Conservation (phyloP, 495 filamentous ascomycete species). For the Tuber melanosporum region DNA sequence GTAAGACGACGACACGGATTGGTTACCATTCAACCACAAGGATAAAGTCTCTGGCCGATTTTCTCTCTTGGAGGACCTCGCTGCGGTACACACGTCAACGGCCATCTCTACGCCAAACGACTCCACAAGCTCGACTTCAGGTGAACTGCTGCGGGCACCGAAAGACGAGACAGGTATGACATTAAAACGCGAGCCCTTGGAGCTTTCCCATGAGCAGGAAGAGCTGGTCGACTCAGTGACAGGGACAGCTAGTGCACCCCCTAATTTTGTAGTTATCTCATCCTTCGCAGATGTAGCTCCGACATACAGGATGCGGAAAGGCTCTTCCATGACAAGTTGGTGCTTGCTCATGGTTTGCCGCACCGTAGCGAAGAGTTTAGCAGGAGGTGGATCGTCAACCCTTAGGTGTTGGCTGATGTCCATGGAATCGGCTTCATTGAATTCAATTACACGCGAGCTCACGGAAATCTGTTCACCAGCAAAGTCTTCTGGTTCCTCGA, state of each 20-base stretch:
- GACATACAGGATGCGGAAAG: conserved; percentile 64
- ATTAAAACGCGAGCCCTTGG: conserved; percentile 56
- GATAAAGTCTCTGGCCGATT: conserved; percentile 48
- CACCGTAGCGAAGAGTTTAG: conserved; percentile 52
- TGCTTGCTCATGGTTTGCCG: conserved; percentile 66
- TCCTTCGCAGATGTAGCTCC: conserved; percentile 58
- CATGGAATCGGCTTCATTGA: conserved; percentile 51
- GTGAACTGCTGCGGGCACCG: conserved; percentile 54
- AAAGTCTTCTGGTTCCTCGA: conserved; percentile 54
- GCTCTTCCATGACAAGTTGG: conserved; percentile 57
- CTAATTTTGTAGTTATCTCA: conserved; percentile 69
- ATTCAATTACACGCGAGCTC: conserved; percentile 58
- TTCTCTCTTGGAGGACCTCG: conserved; percentile 46
- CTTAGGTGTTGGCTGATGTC: conserved; percentile 45
- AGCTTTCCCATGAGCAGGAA: conserved; percentile 47
- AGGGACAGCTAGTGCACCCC: conserved; percentile 54
- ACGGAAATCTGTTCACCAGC: conserved; percentile 53
- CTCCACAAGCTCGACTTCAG: conserved; percentile 69
- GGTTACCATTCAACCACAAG: conserved; percentile 56
- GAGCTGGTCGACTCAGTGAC: conserved; percentile 47
- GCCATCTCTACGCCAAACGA: conserved; percentile 60
- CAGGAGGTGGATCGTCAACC: conserved; percentile 25
- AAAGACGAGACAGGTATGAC: conserved; percentile 68
- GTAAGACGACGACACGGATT: conserved; percentile 46
- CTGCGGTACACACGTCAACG: conserved; percentile 63